phyloP scores from a whole-genome alignment of 2,329 filamentous ascomycete species.

The Colletotrichum shisoi region DNA sequence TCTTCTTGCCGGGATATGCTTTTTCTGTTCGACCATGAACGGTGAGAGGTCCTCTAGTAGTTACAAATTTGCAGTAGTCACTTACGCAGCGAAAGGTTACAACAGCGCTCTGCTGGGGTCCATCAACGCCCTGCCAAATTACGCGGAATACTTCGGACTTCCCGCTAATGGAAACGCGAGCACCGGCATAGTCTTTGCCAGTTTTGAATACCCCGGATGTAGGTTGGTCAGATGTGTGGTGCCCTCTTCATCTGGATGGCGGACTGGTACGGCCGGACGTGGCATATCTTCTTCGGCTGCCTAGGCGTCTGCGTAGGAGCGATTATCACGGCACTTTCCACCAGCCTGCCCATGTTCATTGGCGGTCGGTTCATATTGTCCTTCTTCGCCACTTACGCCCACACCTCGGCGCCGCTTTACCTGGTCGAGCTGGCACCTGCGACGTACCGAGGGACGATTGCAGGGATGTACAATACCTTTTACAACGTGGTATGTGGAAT shows the following conservation, averaged over 20 bases:
- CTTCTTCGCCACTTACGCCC: slow-evolving; percentile 64
- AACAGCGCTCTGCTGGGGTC: slow-evolving; percentile 55
- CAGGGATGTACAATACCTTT: slow-evolving; percentile 60
- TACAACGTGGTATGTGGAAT: slow-evolving; percentile 51
- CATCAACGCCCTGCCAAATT: slow-evolving; percentile 51
- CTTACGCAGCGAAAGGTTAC: slow-evolving; percentile 45
- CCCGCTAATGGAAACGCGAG: slow-evolving; percentile 50
- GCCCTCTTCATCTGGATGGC: slow-evolving; percentile 55
- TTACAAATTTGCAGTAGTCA: neutral
- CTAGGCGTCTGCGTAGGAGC: slow-evolving; percentile 60
- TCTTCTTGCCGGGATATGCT: slow-evolving; percentile 44
- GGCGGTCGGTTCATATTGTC: slow-evolving; percentile 59
- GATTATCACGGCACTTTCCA: slow-evolving; percentile 57
- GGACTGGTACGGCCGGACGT: slow-evolving; percentile 55
- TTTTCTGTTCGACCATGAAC: slow-evolving; percentile 53
- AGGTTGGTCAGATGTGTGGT: slow-evolving; percentile 54
- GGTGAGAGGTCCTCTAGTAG: slow-evolving; percentile 42
- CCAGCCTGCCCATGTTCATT: slow-evolving; percentile 54
- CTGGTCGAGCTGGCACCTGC: slow-evolving; percentile 69
- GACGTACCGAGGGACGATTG: slow-evolving; percentile 64
- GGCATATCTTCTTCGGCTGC: slow-evolving; percentile 56
- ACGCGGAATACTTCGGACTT: slow-evolving; percentile 50
- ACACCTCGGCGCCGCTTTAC: slow-evolving; percentile 65
- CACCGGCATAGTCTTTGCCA: slow-evolving; percentile 55
- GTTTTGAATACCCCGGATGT: neutral